Conservation (phyloP, 2,329 filamentous ascomycete genomes). For the Beauveria brongniartii region DNA sequence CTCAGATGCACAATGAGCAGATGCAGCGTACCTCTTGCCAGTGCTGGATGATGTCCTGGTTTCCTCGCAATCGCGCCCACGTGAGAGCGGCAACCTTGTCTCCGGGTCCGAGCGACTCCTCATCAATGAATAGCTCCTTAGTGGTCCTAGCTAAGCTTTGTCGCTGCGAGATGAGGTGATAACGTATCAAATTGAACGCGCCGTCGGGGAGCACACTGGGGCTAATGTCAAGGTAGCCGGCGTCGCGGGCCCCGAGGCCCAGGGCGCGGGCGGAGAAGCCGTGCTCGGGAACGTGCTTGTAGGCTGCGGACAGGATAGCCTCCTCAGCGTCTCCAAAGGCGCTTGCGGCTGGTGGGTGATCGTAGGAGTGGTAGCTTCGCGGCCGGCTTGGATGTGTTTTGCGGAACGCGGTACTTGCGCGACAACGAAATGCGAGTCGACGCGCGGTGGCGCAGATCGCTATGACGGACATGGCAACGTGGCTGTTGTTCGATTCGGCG, state of each 20-base stretch:
- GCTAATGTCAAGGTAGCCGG: slow-evolving; percentile 79
- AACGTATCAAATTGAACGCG: slow-evolving; percentile 73
- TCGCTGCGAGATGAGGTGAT: slow-evolving; percentile 63
- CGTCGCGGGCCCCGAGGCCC: slow-evolving; percentile 69
- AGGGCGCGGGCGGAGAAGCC: slow-evolving; percentile 75
- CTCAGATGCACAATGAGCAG: not conserved
- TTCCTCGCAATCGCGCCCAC: slow-evolving; percentile 69
- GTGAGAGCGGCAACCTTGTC: slow-evolving; percentile 63
- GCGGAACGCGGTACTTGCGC: not conserved
- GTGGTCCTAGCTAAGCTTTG: slow-evolving; percentile 43
- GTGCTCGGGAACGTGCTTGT: slow-evolving; percentile 66
- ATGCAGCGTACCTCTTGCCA: slow-evolving; percentile 71
- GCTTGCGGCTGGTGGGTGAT: slow-evolving; percentile 49
- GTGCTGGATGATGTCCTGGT: slow-evolving; percentile 60
- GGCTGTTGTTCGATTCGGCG: not conserved
- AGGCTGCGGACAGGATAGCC: slow-evolving; percentile 72
- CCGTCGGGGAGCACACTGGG: slow-evolving; percentile 74
- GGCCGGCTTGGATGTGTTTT: not conserved
- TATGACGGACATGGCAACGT: not conserved
- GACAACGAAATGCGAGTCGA: not conserved
- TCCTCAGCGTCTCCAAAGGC: slow-evolving; percentile 63
- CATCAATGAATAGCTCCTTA: slow-evolving; percentile 31
- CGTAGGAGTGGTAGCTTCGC: slow-evolving; percentile 61
- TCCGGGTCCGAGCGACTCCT: slow-evolving; percentile 38
- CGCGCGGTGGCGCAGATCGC: not conserved